A percentile compares a stretch with the other conserved stretches of the same genome.
Evolutionary conservation across 1,284 basidiomycete species (phyloP).

Genomic region (Microbotryum violaceum): DNA sequence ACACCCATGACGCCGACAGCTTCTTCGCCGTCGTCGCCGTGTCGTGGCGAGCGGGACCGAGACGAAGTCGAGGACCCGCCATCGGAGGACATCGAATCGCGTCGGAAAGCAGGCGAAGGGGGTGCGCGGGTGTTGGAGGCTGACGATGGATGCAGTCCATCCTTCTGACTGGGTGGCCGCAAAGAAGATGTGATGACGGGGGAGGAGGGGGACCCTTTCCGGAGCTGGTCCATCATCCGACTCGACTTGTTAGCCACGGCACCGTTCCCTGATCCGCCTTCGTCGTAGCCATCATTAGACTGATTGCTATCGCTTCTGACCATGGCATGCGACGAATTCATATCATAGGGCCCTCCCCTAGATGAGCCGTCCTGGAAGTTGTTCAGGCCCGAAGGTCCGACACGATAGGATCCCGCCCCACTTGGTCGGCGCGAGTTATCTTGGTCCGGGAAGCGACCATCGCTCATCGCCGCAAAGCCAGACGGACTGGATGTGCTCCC

Average conservation of each 20-base stretch:
- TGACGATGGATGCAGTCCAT: neutral
- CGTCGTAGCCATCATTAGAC: too few species aligned
- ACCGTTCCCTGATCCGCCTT: too few species aligned
- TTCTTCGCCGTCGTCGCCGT: neutral
- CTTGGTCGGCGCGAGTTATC: too few species aligned
- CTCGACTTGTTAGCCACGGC: neutral
- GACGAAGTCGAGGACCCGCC: neutral
- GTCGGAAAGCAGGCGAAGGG: neutral
- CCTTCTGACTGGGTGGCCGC: neutral
- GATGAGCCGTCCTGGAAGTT: too few species aligned
- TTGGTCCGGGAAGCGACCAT: conserved; percentile 7
- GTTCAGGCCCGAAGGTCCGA: too few species aligned
- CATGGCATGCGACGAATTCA: too few species aligned
- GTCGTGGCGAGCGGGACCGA: neutral
- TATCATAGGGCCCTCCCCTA: too few species aligned
- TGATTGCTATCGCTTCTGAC: too few species aligned
- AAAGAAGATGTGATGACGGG: neutral
- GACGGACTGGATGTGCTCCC: conserved; percentile 9
- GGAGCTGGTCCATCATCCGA: conserved; percentile 6
- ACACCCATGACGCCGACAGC: neutral
- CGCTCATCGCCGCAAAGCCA: conserved; percentile 3
- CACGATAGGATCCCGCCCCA: too few species aligned
- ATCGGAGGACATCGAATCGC: conserved; percentile 2
- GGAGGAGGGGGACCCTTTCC: neutral
- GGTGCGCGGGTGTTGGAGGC: neutral